phyloP scores from a whole-genome alignment of 23 red algal species.

The Gracilaria gracilis region DNA sequence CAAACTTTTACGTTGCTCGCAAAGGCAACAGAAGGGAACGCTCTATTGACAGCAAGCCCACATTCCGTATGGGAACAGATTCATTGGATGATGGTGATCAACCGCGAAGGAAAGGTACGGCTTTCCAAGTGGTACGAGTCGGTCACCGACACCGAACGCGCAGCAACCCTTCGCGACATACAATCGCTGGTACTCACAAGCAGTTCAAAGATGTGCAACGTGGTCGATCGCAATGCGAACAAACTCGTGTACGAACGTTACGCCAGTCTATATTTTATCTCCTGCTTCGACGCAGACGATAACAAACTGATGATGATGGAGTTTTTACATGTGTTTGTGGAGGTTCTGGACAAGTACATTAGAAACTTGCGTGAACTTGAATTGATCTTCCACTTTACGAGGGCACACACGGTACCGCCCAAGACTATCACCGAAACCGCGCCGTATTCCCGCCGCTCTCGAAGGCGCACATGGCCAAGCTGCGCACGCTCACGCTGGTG shows the following conservation, averaged over 20 bases:
- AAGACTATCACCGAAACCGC: conserved; percentile 1
- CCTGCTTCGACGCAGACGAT: conserved; percentile 69
- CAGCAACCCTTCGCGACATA: conserved; percentile 78
- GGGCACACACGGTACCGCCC: conserved; percentile 48
- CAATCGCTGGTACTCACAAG: conserved; percentile 72
- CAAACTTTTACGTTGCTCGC: too few relatives aligned
- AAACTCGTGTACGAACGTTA: conserved; percentile 94
- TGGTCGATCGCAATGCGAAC: conserved; percentile 70
- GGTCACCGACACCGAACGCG: conserved; percentile 69
- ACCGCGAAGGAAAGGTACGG: conserved; percentile 92
- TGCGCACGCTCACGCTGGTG: not conserved
- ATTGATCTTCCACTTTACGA: conserved; percentile 94
- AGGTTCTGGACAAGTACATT: conserved; percentile 97
- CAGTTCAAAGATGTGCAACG: conserved; percentile 88
- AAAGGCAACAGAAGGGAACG: too few relatives aligned
- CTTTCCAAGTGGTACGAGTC: conserved; percentile 97
- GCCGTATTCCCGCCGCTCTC: not conserved
- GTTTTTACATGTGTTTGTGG: conserved; percentile 89
- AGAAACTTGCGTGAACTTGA: conserved; percentile 96
- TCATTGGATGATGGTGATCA: conserved; percentile 94
- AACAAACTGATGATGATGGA: conserved; percentile 93
- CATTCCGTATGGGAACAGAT: conserved; percentile 31
- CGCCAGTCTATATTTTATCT: conserved; percentile 89
- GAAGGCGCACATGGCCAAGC: not conserved
- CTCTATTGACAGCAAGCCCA: too few relatives aligned